Conservation (phyloP, 1,284 basidiomycete species). For the Grifola frondosa region DNA sequence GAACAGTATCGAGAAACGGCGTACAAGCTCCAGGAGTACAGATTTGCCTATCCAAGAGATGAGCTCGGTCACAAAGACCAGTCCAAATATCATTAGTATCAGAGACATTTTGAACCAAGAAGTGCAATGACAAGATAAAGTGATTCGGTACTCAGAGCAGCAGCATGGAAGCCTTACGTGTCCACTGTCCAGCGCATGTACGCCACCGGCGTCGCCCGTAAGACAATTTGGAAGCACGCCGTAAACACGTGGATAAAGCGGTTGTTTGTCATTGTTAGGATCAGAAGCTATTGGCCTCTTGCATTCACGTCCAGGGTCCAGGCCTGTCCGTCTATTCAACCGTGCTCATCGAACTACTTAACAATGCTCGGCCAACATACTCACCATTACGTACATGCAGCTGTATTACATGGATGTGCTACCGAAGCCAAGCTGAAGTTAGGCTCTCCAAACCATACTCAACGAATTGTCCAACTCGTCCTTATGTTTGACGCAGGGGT, state of each 20-base stretch:
- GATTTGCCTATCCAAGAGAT: slow-evolving; percentile 87
- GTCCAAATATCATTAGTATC: slow-evolving; percentile 75
- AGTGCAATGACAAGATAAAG: slow-evolving; percentile 2
- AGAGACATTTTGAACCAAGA: slow-evolving; percentile 56
- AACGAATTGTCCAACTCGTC: too few relatives aligned
- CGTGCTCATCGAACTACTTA: too few relatives aligned
- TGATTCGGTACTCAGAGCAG: slow-evolving; percentile 16
- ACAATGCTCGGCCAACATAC: too few relatives aligned
- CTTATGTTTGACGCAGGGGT: too few relatives aligned
- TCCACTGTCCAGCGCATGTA: slow-evolving; percentile 12
- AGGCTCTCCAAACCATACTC: too few relatives aligned
- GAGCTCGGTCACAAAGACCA: slow-evolving; percentile 80
- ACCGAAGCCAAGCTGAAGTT: too few relatives aligned
- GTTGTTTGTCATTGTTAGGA: slow-evolving; percentile 24
- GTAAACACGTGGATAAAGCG: slow-evolving; percentile 4
- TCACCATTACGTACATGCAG: too few relatives aligned
- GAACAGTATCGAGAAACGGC: slow-evolving; percentile 31
- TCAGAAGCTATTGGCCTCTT: slow-evolving; percentile 17
- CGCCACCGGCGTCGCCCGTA: background rate
- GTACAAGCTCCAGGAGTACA: slow-evolving; percentile 74
- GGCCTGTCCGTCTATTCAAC: background rate
- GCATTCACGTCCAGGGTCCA: background rate
- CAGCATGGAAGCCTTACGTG: slow-evolving; percentile 6
- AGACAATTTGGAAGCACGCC: background rate
- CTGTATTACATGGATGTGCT: too few relatives aligned